These are phyloP conservation scores for Cadophora sp. DNA, from an alignment of 2,329 filamentous ascomycete genomes.

Conservation along the genomic window DNA sequence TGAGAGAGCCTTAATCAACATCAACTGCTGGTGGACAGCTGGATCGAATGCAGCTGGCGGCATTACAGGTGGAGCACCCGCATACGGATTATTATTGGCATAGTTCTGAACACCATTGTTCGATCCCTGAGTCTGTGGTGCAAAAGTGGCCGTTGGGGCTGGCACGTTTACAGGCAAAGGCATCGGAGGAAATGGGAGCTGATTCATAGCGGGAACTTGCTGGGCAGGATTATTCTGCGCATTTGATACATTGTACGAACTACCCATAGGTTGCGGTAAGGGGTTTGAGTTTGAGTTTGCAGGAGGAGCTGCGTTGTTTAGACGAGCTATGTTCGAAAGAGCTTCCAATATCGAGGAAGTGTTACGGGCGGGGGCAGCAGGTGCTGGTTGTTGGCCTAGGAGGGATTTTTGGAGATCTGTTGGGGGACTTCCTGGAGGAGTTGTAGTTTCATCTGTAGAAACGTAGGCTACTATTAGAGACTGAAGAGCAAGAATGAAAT, in stretches of 20 bases:
- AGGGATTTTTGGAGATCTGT: constrained; percentile 50
- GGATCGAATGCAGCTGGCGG: constrained; percentile 52
- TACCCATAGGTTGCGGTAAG: constrained; percentile 44
- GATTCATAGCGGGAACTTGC: constrained; percentile 39
- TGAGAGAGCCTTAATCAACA: constrained; percentile 76
- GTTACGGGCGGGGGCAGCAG: constrained; percentile 55
- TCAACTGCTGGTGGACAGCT: constrained; percentile 71
- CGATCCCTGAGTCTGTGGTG: constrained; percentile 40
- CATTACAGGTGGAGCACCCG: constrained; percentile 47
- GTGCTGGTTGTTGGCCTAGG: constrained; percentile 43
- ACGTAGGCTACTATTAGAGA: constrained; percentile 48
- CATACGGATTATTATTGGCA: constrained; percentile 47
- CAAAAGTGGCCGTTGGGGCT: constrained; percentile 44
- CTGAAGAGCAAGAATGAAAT: constrained; percentile 35
- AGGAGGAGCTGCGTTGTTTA: constrained; percentile 62
- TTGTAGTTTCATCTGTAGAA: constrained; percentile 70
- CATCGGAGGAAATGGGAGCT: constrained; percentile 47
- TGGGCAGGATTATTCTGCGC: constrained; percentile 51
- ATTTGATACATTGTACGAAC: constrained; percentile 54
- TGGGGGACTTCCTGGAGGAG: constrained; percentile 66
- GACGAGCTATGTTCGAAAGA: constrained; percentile 80
- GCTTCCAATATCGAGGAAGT: constrained; percentile 76
- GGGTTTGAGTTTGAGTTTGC: constrained; percentile 30
- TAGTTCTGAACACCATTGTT: constrained; percentile 50
- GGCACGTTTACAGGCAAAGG: constrained; percentile 67